phyloP scores from a whole-genome alignment of 2,329 filamentous ascomycete genomes.

The Sporothrix schenckii region DNA sequence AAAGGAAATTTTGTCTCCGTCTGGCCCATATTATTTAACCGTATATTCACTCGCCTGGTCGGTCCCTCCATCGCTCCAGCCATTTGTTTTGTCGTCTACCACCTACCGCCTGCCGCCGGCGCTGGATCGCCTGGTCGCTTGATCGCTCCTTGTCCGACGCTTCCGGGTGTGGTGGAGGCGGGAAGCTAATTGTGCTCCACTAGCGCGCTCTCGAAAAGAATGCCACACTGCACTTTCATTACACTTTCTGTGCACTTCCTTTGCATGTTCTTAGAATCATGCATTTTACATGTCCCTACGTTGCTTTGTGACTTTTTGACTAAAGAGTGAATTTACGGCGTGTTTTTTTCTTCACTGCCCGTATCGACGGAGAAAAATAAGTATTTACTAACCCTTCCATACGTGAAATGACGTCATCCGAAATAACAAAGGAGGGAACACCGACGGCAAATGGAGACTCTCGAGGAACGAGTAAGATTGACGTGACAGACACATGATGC shows the following conservation, averaged over 20 bases:
- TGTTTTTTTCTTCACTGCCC: background rate
- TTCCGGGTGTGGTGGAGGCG: slow-evolving; percentile 26
- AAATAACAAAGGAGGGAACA: background rate
- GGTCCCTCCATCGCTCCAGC: background rate
- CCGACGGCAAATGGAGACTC: background rate
- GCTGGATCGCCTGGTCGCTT: background rate
- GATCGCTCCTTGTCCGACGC: slow-evolving; percentile 28
- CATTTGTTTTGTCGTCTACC: too few species aligned
- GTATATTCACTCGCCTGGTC: background rate
- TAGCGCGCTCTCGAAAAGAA: slow-evolving; percentile 18
- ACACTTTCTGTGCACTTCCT: background rate
- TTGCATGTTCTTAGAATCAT: background rate
- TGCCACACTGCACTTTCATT: slow-evolving; percentile 1
- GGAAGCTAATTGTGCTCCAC: slow-evolving; percentile 8
- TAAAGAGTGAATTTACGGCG: background rate
- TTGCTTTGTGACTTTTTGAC: background rate
- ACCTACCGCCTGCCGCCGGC: too few species aligned
- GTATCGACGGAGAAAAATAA: background rate
- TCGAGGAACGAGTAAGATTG: background rate
- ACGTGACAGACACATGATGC: background rate
- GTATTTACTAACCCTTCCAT: background rate
- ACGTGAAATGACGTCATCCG: background rate
- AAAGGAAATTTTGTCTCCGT: background rate
- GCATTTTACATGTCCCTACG: too few species aligned
- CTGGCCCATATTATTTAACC: background rate